phyloP scores from a whole-genome alignment of 2,329 filamentous ascomycete genomes.

The Penicillium griseofulvum region DNA sequence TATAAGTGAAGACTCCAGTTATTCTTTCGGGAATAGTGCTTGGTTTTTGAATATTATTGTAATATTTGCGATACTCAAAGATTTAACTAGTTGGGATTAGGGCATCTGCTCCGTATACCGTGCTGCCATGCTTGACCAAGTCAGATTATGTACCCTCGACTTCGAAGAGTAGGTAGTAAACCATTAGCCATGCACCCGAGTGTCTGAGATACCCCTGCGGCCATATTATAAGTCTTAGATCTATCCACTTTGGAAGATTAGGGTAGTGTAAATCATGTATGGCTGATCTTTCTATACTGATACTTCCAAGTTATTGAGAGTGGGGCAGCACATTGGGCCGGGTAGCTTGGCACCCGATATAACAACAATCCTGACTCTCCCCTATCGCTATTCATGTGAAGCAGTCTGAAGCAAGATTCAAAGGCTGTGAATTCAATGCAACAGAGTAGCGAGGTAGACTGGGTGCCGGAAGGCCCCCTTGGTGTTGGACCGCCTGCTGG shows the following conservation, averaged over 20 bases:
- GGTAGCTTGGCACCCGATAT: neutral
- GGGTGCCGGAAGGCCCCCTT: slow-evolving; percentile 80
- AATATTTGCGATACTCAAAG: neutral
- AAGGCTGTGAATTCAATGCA: slow-evolving; percentile 78
- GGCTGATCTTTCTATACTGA: too few relatives aligned
- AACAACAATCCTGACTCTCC: neutral
- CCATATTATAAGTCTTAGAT: too few relatives aligned
- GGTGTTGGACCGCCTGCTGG: slow-evolving; percentile 59
- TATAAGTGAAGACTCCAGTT: neutral
- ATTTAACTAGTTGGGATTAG: neutral
- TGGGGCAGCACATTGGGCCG: neutral
- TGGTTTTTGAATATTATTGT: neutral
- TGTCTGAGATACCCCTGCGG: too few relatives aligned
- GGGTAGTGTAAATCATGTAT: too few relatives aligned
- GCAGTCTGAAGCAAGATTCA: neutral
- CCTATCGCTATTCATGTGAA: neutral
- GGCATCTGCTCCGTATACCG: neutral
- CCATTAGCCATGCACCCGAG: too few relatives aligned
- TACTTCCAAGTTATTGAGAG: neutral
- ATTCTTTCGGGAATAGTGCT: neutral
- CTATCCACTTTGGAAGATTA: too few relatives aligned
- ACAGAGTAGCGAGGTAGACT: slow-evolving; percentile 83
- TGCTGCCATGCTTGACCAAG: too few relatives aligned
- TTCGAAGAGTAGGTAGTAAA: too few relatives aligned
- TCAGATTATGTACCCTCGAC: too few relatives aligned